Percentiles rank a stretch among this genome's conserved stretches.
These are phyloP conservation scores for Macrophomina pseudophaseolina DNA, from an alignment of 2,329 filamentous ascomycete species.

Conservation along the genomic window DNA sequence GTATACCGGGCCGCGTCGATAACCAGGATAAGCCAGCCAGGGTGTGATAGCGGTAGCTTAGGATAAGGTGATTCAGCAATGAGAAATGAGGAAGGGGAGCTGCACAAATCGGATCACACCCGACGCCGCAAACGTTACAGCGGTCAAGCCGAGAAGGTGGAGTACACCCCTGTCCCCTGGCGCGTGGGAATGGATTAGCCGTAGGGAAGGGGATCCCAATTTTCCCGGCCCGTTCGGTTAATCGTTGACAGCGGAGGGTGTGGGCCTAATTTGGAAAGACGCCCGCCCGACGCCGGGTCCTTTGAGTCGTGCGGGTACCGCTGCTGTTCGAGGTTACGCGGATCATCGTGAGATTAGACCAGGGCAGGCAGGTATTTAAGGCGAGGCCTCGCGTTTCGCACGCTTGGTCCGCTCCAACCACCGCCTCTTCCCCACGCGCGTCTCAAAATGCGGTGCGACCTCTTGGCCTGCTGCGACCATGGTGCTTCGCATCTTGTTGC, in stretches of 20 bases:
- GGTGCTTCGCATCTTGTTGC: conserved; percentile 84
- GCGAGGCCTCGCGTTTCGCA: conserved; percentile 43
- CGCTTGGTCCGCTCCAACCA: conserved; percentile 56
- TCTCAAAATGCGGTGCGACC: conserved; percentile 86
- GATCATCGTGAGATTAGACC: conserved; percentile 26
- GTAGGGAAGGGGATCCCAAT: conserved; percentile 27
- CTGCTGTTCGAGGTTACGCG: conserved; percentile 20
- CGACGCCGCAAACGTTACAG: conserved; percentile 16
- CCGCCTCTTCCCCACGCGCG: conserved; percentile 78
- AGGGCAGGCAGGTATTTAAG: conserved; percentile 29
- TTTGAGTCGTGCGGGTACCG: conserved; percentile 23
- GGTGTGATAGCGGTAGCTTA: not conserved
- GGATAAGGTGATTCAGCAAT: not conserved
- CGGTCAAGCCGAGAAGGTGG: conserved; percentile 10
- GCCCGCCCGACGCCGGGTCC: conserved; percentile 16
- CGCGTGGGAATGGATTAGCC: conserved; percentile 18
- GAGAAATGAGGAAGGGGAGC: conserved; percentile 10
- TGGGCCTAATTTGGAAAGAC: conserved; percentile 18
- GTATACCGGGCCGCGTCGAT: conserved; percentile 19
- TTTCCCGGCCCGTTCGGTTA: conserved; percentile 27
- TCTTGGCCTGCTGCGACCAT: conserved; percentile 82
- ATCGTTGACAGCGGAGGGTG: conserved; percentile 21
- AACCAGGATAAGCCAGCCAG: conserved; percentile 13
- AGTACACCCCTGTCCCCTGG: conserved; percentile 12
- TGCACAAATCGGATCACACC: conserved; percentile 24